Base-by-base conservation (phyloP, 208 protist genomes). In the Leptomonas pyrrhocoris region DNA sequence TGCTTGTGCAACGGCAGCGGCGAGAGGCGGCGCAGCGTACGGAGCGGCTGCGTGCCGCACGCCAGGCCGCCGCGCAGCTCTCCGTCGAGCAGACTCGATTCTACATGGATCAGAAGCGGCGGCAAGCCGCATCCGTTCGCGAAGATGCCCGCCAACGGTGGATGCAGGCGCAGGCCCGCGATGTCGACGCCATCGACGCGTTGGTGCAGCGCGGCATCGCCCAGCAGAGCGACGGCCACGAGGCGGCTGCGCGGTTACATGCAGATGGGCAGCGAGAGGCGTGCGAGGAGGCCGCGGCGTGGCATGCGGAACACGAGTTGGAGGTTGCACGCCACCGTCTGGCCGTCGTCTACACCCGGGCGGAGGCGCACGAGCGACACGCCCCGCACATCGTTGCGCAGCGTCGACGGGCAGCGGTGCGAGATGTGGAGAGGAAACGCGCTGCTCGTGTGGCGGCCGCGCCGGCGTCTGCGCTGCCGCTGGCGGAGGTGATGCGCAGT, bases 1-100 rank as follows among this genome's bases (percentile, higher is more conserved):
- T 93, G 16, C 61, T 83, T 34, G 85, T 86, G n/a, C 58, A 68
- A 53, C 68, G 74, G 15, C 73, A 89, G 74, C 81, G 89, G 50
- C 66, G 72, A 11, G 84, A 89, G 58, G 74, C 66, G 25, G 82
- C 71, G 34, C 70, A 58, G 72, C 89, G 89, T 21, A 79, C 72
- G 30, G 62, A 79, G 59, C 84, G 89, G 8, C 73, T 90, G 5
- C 71, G 73, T 43, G 79, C 80, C 18, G 84, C 86, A 1, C 75
- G 86, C 19, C 81, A 74, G 30, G 75, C 73, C 13, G 86, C 81
- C 16, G 68, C 80, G 8, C 45, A 74, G 36, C 71, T 85, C 8
- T 79, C 77, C 23, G 66, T 88, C 6, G 66, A 81, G 36, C 73
- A 80, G 13, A 84, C 89, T 13, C 79, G 84, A 0, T 31, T 46